Evolutionary conservation across 2,329 filamentous ascomycete genomes (phyloP), one percentile per base, ranked within the genome.

Genomic region (Beauveria caledonica): DNA sequence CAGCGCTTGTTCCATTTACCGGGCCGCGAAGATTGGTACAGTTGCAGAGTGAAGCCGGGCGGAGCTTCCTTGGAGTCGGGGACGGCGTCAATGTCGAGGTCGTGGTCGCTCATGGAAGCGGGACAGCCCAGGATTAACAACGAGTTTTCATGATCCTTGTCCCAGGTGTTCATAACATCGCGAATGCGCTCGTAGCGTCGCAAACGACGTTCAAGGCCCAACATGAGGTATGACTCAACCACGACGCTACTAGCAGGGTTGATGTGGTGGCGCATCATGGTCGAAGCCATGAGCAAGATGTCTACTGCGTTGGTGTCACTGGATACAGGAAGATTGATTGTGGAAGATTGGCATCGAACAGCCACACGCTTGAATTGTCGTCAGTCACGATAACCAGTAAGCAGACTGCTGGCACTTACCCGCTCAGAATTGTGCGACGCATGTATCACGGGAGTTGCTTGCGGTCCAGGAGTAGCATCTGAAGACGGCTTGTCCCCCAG

Each of bases 151-250:
- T 81, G 78, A 70, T 96, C 92, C 48, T 81, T 79, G 63, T 96
- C 90, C 93, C 93, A 97, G 0, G 92, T 95, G 71, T 96, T 95
- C 81, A 97, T 83, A 23, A 96, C 84, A 68, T 96, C 90, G 62
- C 90, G 85, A 36, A 97, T 82, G 63, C 85, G 85, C 75, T 97
- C 93, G 70, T 96, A 97, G 44, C 86, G 86, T 45, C 93, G 87
- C 27, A 97, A 75, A 1, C 89, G 88, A 44, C 93, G 85, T 71
- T 95, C 89, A 2, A 97, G 79, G 33, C 90, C 90, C 1, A 94
- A 80, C 49, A 86, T 81, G 21, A 80, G 76, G 70, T 92, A 97
- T 21, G 82, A 84, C 72, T 97, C 93, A 19, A 92, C 73, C 11
- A 97, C 72, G n/a, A 94, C 80, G 57, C 86, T 88, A 13, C 80